These are phyloP conservation scores for Colletotrichum orbiculare DNA, from an alignment of 2,329 filamentous ascomycete species.

Conservation along the genomic window DNA sequence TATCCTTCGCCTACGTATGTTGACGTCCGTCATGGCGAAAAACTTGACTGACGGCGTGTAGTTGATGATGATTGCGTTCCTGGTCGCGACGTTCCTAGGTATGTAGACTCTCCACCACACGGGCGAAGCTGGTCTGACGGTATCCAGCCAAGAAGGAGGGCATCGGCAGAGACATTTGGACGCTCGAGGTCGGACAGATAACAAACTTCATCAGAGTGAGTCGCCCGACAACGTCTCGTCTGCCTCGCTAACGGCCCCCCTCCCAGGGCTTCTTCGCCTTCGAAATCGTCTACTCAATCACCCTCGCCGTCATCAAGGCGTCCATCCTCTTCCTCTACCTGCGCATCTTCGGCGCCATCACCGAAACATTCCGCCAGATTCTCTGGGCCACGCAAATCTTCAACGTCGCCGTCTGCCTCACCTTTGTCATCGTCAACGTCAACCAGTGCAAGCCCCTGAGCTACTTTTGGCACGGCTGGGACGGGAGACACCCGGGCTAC, in stretches of 20 bases:
- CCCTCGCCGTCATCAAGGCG: constrained; percentile 52
- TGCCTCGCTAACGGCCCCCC: too few species aligned
- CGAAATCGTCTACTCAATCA: constrained; percentile 34
- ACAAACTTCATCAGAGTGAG: constrained; percentile 13
- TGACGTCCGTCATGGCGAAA: background rate
- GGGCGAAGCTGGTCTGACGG: background rate
- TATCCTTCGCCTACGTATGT: constrained; percentile 24
- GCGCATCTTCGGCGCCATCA: constrained; percentile 48
- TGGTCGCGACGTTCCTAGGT: constrained; percentile 13
- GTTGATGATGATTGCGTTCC: constrained; percentile 27
- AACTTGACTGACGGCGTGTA: background rate
- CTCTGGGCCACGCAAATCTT: constrained; percentile 38
- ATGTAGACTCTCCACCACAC: background rate
- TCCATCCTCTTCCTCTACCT: constrained; percentile 51
- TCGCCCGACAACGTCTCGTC: too few species aligned
- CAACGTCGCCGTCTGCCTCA: constrained; percentile 36
- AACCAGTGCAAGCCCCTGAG: constrained; percentile 39
- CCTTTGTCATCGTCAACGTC: constrained; percentile 48
- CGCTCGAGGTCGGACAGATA: constrained; percentile 10
- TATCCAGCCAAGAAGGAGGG: background rate
- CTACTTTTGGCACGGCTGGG: constrained; percentile 33
- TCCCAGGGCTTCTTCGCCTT: constrained; percentile 28
- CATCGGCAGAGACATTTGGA: constrained; percentile 30
- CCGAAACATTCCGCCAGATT: constrained; percentile 40
- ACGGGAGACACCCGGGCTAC: constrained; percentile 13